phyloP scores from a whole-genome alignment of 768 basidiomycete genomes.

The Tylopilus sp. region DNA sequence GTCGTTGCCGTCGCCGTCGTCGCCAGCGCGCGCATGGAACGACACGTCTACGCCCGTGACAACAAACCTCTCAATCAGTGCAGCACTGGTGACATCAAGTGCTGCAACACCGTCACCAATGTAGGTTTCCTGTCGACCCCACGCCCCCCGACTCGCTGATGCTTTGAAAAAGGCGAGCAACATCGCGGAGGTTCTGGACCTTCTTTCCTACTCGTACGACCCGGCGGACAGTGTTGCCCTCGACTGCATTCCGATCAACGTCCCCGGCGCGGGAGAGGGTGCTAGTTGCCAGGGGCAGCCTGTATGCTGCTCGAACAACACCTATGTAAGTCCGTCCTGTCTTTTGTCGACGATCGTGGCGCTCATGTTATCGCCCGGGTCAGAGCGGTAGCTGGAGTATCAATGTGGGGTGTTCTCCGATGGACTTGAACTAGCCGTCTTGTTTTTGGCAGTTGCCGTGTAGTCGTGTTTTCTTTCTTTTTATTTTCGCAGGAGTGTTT shows the following conservation, averaged over 20 bases:
- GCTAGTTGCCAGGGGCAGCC: conserved; percentile 24
- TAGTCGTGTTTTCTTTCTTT: no score
- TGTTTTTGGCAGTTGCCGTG: background rate
- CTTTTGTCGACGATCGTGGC: background rate
- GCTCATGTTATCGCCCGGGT: no score
- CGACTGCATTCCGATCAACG: conserved; percentile 21
- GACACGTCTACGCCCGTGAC: conserved; percentile 6
- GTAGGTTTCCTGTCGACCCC: conserved; percentile 12
- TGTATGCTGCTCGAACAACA: conserved; percentile 21
- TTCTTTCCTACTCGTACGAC: conserved; percentile 10
- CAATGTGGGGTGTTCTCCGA: conserved; percentile 26
- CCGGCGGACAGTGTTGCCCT: conserved; percentile 22
- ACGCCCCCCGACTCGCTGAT: background rate
- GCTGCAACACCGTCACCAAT: conserved; percentile 18
- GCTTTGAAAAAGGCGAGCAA: conserved; percentile 9
- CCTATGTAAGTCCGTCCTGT: conserved; percentile 13
- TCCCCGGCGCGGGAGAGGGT: conserved; percentile 17
- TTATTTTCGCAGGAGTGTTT: no score
- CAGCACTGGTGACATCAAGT: conserved; percentile 16
- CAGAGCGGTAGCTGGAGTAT: conserved; percentile 12
- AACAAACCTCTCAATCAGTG: conserved; percentile 3
- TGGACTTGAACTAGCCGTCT: conserved; percentile 18
- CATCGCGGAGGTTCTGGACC: conserved; percentile 2
- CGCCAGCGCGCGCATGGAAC: conserved; percentile 24
- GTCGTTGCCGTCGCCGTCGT: conserved; percentile 14